Base-by-base conservation (phyloP, 495 filamentous ascomycete species). In the Platismatia glauca region DNA sequence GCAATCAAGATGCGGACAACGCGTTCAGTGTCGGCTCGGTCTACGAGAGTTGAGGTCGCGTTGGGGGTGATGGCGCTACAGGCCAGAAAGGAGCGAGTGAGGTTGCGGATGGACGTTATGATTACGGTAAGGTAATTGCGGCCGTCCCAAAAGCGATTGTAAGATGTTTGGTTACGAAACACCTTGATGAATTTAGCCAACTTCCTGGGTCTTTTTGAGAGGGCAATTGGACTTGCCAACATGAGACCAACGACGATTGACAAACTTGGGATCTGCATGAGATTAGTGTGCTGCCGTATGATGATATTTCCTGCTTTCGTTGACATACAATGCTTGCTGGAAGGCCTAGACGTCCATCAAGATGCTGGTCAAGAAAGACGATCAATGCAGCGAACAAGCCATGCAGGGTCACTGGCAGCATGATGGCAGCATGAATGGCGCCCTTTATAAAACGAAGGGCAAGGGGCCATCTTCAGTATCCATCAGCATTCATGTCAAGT, bases 191-290 rank as follows among this genome's bases (percentile, higher is more conserved):
- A 0, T 27, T 44, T 34, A 61, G 60, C 2, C 9, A 18, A 22
- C 12, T 16, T 33, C 20, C 39, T 39, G 31, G 24, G 11, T 18
- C 38, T 38, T 24, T 41, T 3, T 7, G 8, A 24, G 33, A 1
- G 18, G 8, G 38, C 39, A 8, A 50, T 27, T 7, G 24, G 15
- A 57, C 20, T 18, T 66, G 72, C 88, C 39, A 91, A 86, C 85
- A 91, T 89, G 22, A 91, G 70, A 69, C 88, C 88, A 31, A 90
- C 87, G 57, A 91, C 88, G 64, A 91, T 91, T 27, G 86, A 89
- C 2, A 91, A 73, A n/a, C 82, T 86, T 20, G 88, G 87, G 60
- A 91, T 85, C 81, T 85, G 37, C 7, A 46, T 22, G 52, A 18
- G 59, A 33, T 60, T 55, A 43, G 33, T 7, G 22, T 44, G n/a